phyloP scores from a whole-genome alignment of 106 monocot genomes.

The Agapanthus africanus region DNA sequence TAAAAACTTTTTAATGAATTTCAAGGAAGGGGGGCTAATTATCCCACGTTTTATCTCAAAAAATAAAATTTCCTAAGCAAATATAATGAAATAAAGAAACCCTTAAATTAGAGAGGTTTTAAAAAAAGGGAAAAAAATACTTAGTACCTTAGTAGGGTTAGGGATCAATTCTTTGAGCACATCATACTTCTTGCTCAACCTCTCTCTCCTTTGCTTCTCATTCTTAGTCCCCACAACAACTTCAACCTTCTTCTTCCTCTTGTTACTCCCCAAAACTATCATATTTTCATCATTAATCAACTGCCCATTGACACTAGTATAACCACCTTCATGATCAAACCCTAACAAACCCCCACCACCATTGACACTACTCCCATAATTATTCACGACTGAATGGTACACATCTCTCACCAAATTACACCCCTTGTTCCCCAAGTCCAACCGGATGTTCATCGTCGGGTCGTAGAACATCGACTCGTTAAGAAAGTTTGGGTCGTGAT shows the following conservation, averaged over 20 bases:
- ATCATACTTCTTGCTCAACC: conserved; percentile 41
- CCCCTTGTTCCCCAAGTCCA: too few relatives aligned
- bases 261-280: background rate
- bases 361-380: background rate
- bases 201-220: conserved; percentile 62
- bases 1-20: too few relatives aligned
- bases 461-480: background rate
- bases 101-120: background rate
- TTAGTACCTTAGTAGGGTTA: conserved; percentile 46
- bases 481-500: background rate
- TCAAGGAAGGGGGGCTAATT: too few relatives aligned
- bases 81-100: too few relatives aligned
- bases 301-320: background rate
- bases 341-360: background rate
- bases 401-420: too few relatives aligned
- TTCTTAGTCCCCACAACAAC: conserved; percentile 22
- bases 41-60: too few relatives aligned
- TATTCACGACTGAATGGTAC: background rate
- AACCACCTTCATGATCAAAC: background rate
- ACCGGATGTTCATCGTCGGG: conserved; percentile 4
- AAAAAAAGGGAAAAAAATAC: background rate
- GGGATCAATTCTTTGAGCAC: conserved; percentile 49
- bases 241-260: background rate
- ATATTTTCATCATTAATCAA: conserved; percentile 10
- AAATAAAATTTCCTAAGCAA: too few relatives aligned